Conservation (phyloP, 2,329 filamentous ascomycete genomes). For the Arthrobotrys pseudoclavata region DNA sequence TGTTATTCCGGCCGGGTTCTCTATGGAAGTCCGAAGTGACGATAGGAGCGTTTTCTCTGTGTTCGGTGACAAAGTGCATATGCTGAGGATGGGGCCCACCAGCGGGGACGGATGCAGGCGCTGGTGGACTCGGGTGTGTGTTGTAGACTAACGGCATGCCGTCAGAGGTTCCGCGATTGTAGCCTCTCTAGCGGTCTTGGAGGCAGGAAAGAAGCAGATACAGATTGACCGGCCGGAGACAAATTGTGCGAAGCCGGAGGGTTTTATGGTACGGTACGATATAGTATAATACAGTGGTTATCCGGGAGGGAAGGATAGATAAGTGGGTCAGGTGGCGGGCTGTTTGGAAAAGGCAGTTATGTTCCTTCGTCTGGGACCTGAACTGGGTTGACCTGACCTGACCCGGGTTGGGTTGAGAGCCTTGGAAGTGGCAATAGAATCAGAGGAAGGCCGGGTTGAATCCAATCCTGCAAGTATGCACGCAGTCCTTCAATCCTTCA, state of each 20-base stretch:
- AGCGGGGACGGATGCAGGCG: slow-evolving; percentile 31
- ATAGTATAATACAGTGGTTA: neutral
- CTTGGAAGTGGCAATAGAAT: neutral
- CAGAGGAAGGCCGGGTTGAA: neutral
- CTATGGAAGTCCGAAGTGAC: slow-evolving; percentile 39
- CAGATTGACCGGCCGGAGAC: neutral
- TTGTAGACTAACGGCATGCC: slow-evolving; percentile 60
- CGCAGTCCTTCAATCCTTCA: neutral
- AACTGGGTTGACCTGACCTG: neutral
- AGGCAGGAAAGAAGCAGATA: slow-evolving; percentile 27
- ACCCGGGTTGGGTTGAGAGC: neutral
- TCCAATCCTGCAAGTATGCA: slow-evolving; percentile 38
- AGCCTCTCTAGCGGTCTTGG: slow-evolving; percentile 59
- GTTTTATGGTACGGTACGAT: slow-evolving; percentile 7
- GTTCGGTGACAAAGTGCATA: slow-evolving; percentile 44
- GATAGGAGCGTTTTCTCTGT: slow-evolving; percentile 40
- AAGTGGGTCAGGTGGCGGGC: slow-evolving; percentile 6
- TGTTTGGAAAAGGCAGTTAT: neutral
- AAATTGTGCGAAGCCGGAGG: slow-evolving; percentile 28
- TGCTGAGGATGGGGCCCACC: slow-evolving; percentile 36
- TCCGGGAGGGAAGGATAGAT: slow-evolving; percentile 14
- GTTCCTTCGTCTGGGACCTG: neutral
- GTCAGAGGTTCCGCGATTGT: slow-evolving; percentile 58
- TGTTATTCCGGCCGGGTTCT: slow-evolving; percentile 3
- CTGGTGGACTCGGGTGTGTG: slow-evolving; percentile 57